phyloP scores from a whole-genome alignment of 345 rosid genomes.

The Trapa incisa region DNA sequence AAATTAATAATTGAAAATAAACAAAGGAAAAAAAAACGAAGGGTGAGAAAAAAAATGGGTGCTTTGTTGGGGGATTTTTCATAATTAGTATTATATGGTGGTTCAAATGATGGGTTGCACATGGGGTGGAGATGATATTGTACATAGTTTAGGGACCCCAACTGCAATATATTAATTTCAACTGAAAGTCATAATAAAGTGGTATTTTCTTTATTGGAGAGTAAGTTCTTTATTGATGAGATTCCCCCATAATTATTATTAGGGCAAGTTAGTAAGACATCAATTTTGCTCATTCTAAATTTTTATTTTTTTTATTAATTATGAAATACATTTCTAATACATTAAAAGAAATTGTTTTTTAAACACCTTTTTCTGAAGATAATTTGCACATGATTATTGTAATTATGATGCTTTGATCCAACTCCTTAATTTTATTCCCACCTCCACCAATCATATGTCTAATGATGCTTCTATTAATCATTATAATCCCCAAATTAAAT shows the following conservation, averaged over 20 bases:
- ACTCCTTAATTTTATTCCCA: not conserved
- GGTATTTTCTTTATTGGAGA: not conserved
- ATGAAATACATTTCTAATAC: too few relatives aligned
- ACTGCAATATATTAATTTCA: not conserved
- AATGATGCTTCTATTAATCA: too few relatives aligned
- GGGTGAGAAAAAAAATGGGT: not conserved
- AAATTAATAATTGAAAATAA: not conserved
- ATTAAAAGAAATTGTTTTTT: too few relatives aligned
- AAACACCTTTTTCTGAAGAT: too few relatives aligned
- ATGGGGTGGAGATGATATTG: constrained; percentile 17
- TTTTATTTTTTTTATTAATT: too few relatives aligned
- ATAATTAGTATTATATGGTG: constrained; percentile 8
- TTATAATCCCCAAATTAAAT: too few relatives aligned
- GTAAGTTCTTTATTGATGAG: not conserved
- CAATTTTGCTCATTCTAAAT: too few relatives aligned
- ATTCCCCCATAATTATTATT: too few relatives aligned
- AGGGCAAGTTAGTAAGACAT: too few relatives aligned
- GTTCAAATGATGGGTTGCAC: constrained; percentile 26
- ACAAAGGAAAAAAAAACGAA: not conserved
- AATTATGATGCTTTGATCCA: not conserved
- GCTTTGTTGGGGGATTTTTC: constrained; percentile 14
- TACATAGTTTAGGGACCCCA: constrained; percentile 16
- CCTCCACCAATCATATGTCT: not conserved
- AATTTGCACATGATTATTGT: not conserved
- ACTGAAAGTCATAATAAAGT: too few relatives aligned